These are phyloP conservation scores for Hansenula lynferdii DNA, from an alignment of 1,139 yeast species.

Conservation along the genomic window DNA sequence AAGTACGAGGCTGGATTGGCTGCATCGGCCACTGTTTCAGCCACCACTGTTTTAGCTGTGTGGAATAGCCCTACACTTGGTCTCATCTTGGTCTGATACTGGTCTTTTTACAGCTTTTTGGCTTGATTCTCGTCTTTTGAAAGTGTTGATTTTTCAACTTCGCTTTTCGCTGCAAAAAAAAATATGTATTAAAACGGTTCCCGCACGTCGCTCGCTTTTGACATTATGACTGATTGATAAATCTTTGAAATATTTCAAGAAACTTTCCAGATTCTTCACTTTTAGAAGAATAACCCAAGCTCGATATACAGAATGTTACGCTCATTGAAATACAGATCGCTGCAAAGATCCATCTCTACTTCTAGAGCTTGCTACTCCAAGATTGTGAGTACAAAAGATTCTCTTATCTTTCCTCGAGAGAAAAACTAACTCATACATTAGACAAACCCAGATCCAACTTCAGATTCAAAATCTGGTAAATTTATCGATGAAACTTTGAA, in stretches of 20 bases:
- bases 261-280: too few relatives aligned
- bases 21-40: constrained; percentile 2
- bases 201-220: too few relatives aligned
- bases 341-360: constrained; percentile 9
- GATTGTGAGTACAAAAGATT: constrained; percentile 4
- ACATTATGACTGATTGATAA: too few relatives aligned
- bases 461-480: constrained; percentile 24
- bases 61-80: constrained; percentile 14
- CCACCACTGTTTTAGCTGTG: constrained; percentile 26
- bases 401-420: too few relatives aligned
- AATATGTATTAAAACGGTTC: too few relatives aligned
- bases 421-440: too few relatives aligned
- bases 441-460: constrained; percentile 11
- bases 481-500: constrained; percentile 40
- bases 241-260: too few relatives aligned
- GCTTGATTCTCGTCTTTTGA: not conserved
- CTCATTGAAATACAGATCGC: constrained; percentile 1
- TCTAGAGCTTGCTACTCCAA: constrained; percentile 4
- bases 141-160: constrained; percentile 1
- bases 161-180: too few relatives aligned
- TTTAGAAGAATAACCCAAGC: too few relatives aligned
- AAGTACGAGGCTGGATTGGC: constrained; percentile 27
- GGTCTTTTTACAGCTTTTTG: not conserved
- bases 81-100: constrained; percentile 13
- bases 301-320: constrained; percentile 5